Evolutionary conservation across 2,329 filamentous ascomycete species (phyloP).

Genomic region (Daldinia sp.): DNA sequence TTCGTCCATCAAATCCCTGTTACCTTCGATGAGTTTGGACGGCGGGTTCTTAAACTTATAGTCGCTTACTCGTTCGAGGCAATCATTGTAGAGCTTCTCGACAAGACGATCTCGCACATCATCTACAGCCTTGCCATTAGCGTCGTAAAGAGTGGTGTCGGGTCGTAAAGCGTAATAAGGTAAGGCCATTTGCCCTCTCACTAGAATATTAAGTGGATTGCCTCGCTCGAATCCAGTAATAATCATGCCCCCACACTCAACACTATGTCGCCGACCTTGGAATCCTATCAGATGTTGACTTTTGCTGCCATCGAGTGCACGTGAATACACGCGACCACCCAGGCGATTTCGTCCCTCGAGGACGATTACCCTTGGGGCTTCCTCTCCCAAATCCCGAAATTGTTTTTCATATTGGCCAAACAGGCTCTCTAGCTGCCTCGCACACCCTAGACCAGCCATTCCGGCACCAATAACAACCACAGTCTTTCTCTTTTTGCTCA

Average conservation of each 20-base stretch:
- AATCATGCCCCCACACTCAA: slow-evolving; percentile 98
- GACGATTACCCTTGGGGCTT: slow-evolving; percentile 79
- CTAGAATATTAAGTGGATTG: slow-evolving; percentile 90
- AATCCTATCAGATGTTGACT: slow-evolving; percentile 63
- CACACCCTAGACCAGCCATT: slow-evolving; percentile 93
- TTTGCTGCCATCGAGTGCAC: slow-evolving; percentile 70
- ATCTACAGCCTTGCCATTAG: slow-evolving; percentile 81
- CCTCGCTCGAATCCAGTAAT: slow-evolving; percentile 97
- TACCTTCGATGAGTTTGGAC: slow-evolving; percentile 81
- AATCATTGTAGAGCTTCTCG: slow-evolving; percentile 94
- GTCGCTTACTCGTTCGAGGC: slow-evolving; percentile 88
- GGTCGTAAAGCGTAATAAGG: slow-evolving; percentile 84
- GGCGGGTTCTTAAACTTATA: slow-evolving; percentile 84
- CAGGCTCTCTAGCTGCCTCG: slow-evolving; percentile 88
- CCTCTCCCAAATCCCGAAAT: slow-evolving; percentile 74
- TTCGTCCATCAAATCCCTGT: slow-evolving; percentile 82
- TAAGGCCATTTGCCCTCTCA: slow-evolving; percentile 89
- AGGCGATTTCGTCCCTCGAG: slow-evolving; percentile 89
- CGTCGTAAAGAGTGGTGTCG: slow-evolving; percentile 91
- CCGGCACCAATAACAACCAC: slow-evolving; percentile 92
- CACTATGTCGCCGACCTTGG: slow-evolving; percentile 77
- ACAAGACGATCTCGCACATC: slow-evolving; percentile 82
- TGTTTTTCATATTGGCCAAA: slow-evolving; percentile 82
- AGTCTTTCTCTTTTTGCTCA: slow-evolving; percentile 71
- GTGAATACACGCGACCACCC: slow-evolving; percentile 94